phyloP scores from a whole-genome alignment of 805 yeast species.

The Kuraishia borneana region DNA sequence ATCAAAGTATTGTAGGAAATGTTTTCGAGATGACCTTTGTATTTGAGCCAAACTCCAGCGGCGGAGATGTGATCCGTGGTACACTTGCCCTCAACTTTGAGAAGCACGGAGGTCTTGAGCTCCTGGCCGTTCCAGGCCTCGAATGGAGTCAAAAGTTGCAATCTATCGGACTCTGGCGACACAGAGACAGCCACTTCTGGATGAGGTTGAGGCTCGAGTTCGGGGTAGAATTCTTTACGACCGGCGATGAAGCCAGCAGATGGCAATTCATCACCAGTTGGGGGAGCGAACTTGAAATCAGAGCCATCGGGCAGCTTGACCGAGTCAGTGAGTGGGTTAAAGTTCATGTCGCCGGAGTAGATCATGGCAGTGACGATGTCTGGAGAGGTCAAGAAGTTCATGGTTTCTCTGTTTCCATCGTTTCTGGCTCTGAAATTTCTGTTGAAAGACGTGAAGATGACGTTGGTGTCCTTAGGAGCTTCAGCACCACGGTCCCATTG shows the following conservation, averaged over 20 bases:
- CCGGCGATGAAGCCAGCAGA: slow-evolving; percentile 84
- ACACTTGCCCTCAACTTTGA: slow-evolving; percentile 96
- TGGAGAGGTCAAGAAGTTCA: slow-evolving; percentile 95
- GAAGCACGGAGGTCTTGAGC: slow-evolving; percentile 57
- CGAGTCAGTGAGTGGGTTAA: slow-evolving; percentile 91
- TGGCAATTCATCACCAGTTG: slow-evolving; percentile 88
- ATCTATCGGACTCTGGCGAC: slow-evolving; percentile 84
- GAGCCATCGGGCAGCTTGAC: slow-evolving; percentile 83
- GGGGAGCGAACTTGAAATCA: slow-evolving; percentile 81
- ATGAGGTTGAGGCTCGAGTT: slow-evolving; percentile 39
- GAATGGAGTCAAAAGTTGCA: slow-evolving; percentile 86
- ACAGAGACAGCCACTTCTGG: slow-evolving; percentile 39
- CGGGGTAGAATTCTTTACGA: slow-evolving; percentile 46
- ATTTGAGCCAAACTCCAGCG: slow-evolving; percentile 97
- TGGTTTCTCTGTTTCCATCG: slow-evolving; percentile 96
- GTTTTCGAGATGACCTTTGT: slow-evolving; percentile 95
- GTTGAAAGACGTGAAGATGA: slow-evolving; percentile 95
- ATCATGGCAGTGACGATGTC: slow-evolving; percentile 94
- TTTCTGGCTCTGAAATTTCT: slow-evolving; percentile 97
- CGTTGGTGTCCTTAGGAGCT: slow-evolving; percentile 88
- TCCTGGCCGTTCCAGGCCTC: slow-evolving; percentile 81
- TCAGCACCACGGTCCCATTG: slow-evolving; percentile 94
- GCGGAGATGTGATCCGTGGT: slow-evolving; percentile 98
- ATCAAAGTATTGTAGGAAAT: slow-evolving; percentile 91
- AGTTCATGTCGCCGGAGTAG: slow-evolving; percentile 90